Conservation (phyloP, 208 protist genomes). For the Acanthamoeba polyphaga region DNA sequence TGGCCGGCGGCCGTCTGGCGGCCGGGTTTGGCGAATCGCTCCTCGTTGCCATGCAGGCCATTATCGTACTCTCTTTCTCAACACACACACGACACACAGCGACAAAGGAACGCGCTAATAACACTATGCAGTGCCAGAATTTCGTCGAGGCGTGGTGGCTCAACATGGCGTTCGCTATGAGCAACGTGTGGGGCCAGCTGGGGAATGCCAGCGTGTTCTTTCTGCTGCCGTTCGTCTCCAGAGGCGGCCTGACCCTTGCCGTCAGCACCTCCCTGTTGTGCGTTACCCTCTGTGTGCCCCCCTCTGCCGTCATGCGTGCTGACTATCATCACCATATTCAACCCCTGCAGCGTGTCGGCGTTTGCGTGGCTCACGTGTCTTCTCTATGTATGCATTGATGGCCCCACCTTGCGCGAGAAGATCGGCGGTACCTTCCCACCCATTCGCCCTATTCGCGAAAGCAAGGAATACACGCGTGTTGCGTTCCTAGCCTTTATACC, state of each 20-base stretch:
- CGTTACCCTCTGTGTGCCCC: background rate
- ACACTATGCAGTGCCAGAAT: conserved; percentile 22
- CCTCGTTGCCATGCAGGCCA: conserved; percentile 60
- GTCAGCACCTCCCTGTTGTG: background rate
- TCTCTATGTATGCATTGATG: background rate
- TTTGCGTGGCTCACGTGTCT: conserved; percentile 63
- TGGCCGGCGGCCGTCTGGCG: background rate
- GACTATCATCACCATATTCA: background rate
- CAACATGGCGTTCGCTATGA: conserved; percentile 64
- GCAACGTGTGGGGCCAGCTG: conserved; percentile 69
- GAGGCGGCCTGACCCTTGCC: conserved; percentile 26
- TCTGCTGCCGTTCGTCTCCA: conserved; percentile 7
- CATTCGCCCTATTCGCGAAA: too few relatives aligned
- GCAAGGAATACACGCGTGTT: background rate
- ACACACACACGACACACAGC: background rate
- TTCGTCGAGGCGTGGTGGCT: conserved; percentile 69
- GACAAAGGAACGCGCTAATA: too few relatives aligned
- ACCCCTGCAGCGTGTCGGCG: conserved; percentile 14
- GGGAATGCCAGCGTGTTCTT: conserved; percentile 60
- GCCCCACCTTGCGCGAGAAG: background rate
- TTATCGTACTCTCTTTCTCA: conserved; percentile 37
- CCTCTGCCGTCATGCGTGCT: too few relatives aligned
- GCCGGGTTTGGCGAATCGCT: conserved; percentile 55
- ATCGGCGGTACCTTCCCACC: background rate
- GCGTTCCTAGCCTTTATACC: background rate